Conservation (phyloP, 306 rosid species). For the Sicyos baderoa region DNA sequence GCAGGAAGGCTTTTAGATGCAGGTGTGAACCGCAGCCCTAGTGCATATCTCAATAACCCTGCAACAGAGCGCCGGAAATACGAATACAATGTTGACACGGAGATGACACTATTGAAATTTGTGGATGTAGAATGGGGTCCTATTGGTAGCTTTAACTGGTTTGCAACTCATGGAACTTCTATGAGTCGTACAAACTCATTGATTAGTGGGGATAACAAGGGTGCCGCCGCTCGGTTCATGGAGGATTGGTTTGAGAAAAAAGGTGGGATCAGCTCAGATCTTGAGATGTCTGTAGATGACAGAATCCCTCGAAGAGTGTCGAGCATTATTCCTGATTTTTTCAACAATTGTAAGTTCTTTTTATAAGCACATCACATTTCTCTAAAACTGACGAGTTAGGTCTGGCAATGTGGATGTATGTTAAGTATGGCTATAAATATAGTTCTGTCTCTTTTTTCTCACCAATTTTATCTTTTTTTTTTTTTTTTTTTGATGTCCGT, state of each 20-base stretch:
- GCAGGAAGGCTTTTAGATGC: slow-evolving; percentile 84
- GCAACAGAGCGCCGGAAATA: slow-evolving; percentile 58
- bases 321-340: slow-evolving; percentile 23
- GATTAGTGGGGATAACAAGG: slow-evolving; percentile 91
- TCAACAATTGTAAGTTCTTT: slow-evolving; percentile 29
- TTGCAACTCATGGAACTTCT: slow-evolving; percentile 96
- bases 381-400: background rate
- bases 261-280: slow-evolving; percentile 10
- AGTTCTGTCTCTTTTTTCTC: background rate
- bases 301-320: slow-evolving; percentile 39
- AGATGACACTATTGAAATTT: slow-evolving; percentile 82
- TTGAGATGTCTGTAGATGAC: slow-evolving; percentile 16
- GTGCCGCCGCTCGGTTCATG: slow-evolving; percentile 91
- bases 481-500: no score
- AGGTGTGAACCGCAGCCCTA: slow-evolving; percentile 83
- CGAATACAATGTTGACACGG: slow-evolving; percentile 71
- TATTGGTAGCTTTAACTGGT: slow-evolving; percentile 86
- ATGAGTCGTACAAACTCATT: slow-evolving; percentile 81
- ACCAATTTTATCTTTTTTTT: background rate
- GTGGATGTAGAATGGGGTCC: slow-evolving; percentile 79
- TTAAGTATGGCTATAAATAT: background rate
- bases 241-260: slow-evolving; percentile 82
- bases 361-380: background rate
- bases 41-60: slow-evolving; percentile 86
- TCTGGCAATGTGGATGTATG: background rate